These are phyloP conservation scores for Oropetium thomaeum DNA, from an alignment of 176 grass and related monocot genomes.

Conservation along the genomic window DNA sequence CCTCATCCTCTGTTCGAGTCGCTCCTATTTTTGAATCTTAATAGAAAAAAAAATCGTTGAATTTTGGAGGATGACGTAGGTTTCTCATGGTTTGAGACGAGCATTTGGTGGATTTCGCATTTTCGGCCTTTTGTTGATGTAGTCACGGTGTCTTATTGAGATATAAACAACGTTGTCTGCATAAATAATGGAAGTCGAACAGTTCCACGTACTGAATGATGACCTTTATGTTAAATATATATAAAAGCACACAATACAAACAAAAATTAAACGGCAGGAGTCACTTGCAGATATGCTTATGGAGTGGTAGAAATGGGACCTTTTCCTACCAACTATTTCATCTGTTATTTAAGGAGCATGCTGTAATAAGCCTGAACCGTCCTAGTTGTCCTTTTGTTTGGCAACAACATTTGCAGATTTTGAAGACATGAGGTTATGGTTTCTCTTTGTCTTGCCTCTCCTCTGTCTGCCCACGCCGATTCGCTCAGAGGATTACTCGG, in stretches of 20 bases:
- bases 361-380: conserved; percentile 15
- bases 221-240: conserved; percentile 26
- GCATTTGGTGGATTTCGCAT: background rate
- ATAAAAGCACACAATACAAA: conserved; percentile 8
- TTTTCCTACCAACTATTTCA: conserved; percentile 29
- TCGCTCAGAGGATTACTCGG: conserved; percentile 49
- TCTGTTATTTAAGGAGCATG: conserved; percentile 6
- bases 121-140: background rate
- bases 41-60: no score
- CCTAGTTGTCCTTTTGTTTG: conserved; percentile 20
- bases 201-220: conserved; percentile 10
- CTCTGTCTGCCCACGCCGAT: conserved; percentile 35
- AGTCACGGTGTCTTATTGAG: background rate
- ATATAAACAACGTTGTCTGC: background rate
- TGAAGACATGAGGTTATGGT: conserved; percentile 35
- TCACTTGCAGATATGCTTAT: conserved; percentile 32
- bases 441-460: conserved; percentile 46
- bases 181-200: conserved; percentile 15
- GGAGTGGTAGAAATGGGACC: conserved; percentile 19
- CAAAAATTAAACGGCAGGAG: conserved; percentile 14
- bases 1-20: background rate
- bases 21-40: no score
- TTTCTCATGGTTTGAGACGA: background rate
- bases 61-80: background rate
- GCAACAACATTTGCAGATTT: conserved; percentile 37